These are phyloP conservation scores for Circinella umbellata DNA, from an alignment of 371 early-diverging fungal genomes.

Conservation along the genomic window DNA sequence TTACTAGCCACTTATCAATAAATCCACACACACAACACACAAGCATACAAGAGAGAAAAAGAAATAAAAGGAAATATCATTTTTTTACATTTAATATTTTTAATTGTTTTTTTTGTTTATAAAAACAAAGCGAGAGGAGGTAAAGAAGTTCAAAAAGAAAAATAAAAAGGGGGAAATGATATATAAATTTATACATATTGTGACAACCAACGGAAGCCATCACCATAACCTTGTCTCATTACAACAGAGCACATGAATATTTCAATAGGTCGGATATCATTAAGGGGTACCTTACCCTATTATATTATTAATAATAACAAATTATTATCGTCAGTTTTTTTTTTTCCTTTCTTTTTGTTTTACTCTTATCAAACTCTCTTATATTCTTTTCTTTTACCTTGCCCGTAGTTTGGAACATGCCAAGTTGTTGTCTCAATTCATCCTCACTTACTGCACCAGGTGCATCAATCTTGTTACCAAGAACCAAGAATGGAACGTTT, in stretches of 20 bases:
- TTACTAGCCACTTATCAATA: no score
- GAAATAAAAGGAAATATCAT: no score
- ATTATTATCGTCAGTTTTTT: not conserved
- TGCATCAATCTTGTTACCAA: slow-evolving; percentile 98
- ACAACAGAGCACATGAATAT: slow-evolving; percentile 98
- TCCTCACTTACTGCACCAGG: slow-evolving; percentile 95
- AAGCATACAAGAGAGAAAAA: no score
- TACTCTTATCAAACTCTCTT: not conserved
- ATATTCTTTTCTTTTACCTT: slow-evolving; percentile 58
- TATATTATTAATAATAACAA: not conserved
- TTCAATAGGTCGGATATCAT: slow-evolving; percentile 95
- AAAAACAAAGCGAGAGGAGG: not conserved
- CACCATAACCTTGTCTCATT: slow-evolving; percentile 97
- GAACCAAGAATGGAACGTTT: slow-evolving; percentile 91
- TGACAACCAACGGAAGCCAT: slow-evolving; percentile 95
- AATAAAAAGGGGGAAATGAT: not conserved
- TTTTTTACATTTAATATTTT: no score
- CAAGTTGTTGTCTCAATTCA: slow-evolving; percentile 83
- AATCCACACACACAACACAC: no score
- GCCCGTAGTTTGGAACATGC: slow-evolving; percentile 95
- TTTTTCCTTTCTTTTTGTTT: no score
- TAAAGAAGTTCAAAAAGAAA: not conserved
- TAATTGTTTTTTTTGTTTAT: no score
- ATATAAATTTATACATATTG: slow-evolving; percentile 73
- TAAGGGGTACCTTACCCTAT: slow-evolving; percentile 88